Evolutionary conservation across 495 filamentous ascomycete species (phyloP), one percentile per base, ranked within the genome.

Genomic region (Xylona heveae): DNA sequence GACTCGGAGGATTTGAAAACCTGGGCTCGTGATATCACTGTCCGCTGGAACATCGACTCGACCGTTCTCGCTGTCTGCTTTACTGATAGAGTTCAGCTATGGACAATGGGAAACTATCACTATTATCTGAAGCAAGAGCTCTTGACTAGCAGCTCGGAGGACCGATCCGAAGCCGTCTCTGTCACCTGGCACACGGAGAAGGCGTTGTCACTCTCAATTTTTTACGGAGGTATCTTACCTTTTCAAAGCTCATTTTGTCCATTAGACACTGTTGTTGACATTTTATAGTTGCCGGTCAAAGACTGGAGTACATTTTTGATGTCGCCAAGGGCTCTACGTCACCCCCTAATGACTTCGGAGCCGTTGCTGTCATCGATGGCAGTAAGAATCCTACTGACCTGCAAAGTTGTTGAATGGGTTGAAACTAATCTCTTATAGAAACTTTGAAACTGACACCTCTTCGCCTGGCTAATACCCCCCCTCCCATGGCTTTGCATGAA

Each of bases 91-190:
- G 55, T 85, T 10, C 88, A 97, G 42, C 55, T 95, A n/a, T 97
- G 88, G 84, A 90, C 79, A 2, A 88, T 75, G 59, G 78, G 83
- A 6, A 97, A 97, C 47, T 97, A 97, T 44, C 78, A 97, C 44
- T 95, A 83, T 62, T 95, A 95, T 46, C 56, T 95, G n/a, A 97
- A 95, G 52, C 85, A 93, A 53, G 88, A 97, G 45, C 58, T 57
- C 13, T 27, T n/a, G 17, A 3, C 28, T 49, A 28, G 26, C 39
- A 16, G 19, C 19, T 5, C 6, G 4, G 5, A 7, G 31, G 21
- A 6, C 22, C 4, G 34, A 31, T 8, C 15, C 30, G 17, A 36
- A 25, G 38, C 19, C 26, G 6, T 22, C 30, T 48, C 53, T 24
- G 50, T 71, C 35, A 53, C 55, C 7, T 97, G 88, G 88, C 80